Evolutionary conservation across 2,329 filamentous ascomycete species (phyloP).

Genomic region (Blumeria graminis): DNA sequence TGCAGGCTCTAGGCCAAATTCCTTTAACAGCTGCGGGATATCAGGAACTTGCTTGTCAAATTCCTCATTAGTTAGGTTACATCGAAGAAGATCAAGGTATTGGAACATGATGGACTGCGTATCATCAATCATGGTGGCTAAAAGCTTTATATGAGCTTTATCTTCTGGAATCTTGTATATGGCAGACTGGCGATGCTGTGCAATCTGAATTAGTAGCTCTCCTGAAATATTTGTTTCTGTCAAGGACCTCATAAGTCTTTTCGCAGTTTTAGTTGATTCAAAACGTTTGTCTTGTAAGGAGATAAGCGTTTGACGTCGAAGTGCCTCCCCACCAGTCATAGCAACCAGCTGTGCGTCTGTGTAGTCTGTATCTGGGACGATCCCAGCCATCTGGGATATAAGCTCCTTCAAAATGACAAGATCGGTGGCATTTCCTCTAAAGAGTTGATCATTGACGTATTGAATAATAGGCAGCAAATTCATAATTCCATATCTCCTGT

Average conservation of each 20-base stretch:
- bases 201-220: conserved; percentile 68
- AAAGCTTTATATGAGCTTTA: conserved; percentile 64
- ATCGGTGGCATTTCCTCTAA: conserved; percentile 64
- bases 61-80: conserved; percentile 47
- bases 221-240: conserved; percentile 56
- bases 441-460: conserved; percentile 70
- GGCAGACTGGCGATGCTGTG: conserved; percentile 73
- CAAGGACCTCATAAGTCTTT: conserved; percentile 56
- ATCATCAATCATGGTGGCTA: conserved; percentile 75
- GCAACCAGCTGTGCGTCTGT: conserved; percentile 71
- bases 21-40: conserved; percentile 45
- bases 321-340: conserved; percentile 62
- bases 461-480: conserved; percentile 66
- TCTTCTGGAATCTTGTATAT: conserved; percentile 48
- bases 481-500: conserved; percentile 64
- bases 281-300: conserved; percentile 64
- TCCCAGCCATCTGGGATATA: conserved; percentile 79
- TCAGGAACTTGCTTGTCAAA: conserved; percentile 62
- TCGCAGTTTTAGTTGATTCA: conserved; percentile 48
- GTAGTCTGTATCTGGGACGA: conserved; percentile 66
- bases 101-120: conserved; percentile 66
- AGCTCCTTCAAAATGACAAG: conserved; percentile 80
- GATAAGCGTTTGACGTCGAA: conserved; percentile 60
- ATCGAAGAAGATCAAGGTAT: conserved; percentile 71
- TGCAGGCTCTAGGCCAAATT: conserved; percentile 57